Conservation (phyloP, 2,329 filamentous ascomycete species). For the Sclerotinia minor region DNA sequence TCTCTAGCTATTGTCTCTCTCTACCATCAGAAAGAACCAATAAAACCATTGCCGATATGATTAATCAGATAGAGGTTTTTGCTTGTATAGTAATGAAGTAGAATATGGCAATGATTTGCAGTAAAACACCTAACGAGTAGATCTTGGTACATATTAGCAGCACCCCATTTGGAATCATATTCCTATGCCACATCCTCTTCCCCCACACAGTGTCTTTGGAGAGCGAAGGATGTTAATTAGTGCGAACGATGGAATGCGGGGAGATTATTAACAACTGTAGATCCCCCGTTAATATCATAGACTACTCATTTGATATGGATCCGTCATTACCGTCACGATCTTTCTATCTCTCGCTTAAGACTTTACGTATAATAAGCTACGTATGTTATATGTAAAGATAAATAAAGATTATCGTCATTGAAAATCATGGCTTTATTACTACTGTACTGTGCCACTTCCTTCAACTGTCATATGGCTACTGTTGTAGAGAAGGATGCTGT, state of each 20-base stretch:
- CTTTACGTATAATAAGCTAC: neutral
- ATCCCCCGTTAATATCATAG: neutral
- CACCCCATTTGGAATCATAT: neutral
- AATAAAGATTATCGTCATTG: neutral
- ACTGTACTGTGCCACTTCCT: slow-evolving; percentile 17
- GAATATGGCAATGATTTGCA: neutral
- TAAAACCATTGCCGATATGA: neutral
- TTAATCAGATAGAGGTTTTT: neutral
- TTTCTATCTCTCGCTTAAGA: neutral
- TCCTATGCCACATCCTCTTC: neutral
- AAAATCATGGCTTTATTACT: neutral
- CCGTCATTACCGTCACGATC: neutral
- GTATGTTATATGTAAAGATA: neutral
- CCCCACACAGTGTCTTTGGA: neutral
- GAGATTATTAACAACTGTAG: neutral
- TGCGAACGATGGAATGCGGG: neutral
- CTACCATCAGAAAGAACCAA: neutral
- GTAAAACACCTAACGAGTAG: neutral
- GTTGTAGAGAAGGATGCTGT: slow-evolving; percentile 2
- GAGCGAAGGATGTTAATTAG: neutral
- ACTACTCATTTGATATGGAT: neutral
- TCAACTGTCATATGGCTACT: neutral
- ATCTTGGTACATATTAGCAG: neutral
- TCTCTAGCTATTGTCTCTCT: neutral
- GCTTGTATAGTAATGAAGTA: neutral